Evolutionary conservation across 2,329 filamentous ascomycete genomes (phyloP), one percentile per base, ranked within the genome.

Genomic region (Exophiala spinifera): DNA sequence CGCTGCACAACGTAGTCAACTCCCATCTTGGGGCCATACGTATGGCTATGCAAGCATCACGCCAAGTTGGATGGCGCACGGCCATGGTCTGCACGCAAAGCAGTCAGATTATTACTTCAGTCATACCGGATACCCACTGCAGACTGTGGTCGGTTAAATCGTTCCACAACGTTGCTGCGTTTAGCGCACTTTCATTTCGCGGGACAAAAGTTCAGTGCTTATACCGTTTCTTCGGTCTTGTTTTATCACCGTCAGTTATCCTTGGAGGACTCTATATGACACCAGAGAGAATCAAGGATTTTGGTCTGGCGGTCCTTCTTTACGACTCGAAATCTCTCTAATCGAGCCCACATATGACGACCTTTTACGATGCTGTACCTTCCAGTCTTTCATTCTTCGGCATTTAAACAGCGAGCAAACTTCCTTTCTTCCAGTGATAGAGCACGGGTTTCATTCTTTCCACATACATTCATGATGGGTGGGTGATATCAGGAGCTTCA

Each of bases 51-150:
- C 49, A 13, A 34, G 49, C 39, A 28, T 60, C 13, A 51, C 57
- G 3, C 42, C 57, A 45, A 75, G 72, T 15, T 79, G 76, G 76
- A 74, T 71, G 51, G 70, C 71, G 13, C 73, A 76, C 59, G 68
- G 69, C 43, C 79, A 77, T 61, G 61, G 68, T 47, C 74, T 75
- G 53, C 79, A 77, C 66, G 69, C 71, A 45, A 76, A 78, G 55
- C 72, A 74, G 47, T 71, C 76, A 51, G 77, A 80, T 54, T 71
- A 75, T 59, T 79, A 79, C 62, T 74, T 79, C 45, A 55, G 48
- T 40, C 61, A 64, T 47, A 33, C 51, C 3, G 60, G 55, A 46
- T 64, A 64, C 48, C 44, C 53, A 19, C 21, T 64, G 49, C 62
- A 64, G 49, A 55, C 62, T 40, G 62, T 64, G 13, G 62, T 60